Evolutionary conservation across 1,284 basidiomycete genomes (phyloP), one percentile per base, ranked within the genome.

Genomic region (Pulchroboletus neoregius): DNA sequence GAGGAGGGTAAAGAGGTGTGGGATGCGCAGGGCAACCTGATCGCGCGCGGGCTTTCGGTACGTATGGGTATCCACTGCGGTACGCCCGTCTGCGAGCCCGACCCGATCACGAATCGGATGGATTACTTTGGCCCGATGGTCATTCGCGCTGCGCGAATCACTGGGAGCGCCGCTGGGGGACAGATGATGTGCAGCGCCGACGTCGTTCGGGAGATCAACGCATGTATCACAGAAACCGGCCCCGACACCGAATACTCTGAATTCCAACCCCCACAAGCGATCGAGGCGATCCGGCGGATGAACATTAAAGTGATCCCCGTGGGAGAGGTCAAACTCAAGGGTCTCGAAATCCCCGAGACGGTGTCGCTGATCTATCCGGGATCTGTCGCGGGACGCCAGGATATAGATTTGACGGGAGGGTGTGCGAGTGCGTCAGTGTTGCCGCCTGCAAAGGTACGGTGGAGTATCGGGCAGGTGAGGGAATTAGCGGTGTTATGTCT

Each of bases 1-100:
- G 87, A 93, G 49, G 95, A 98, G 60, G 94, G 95, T 10, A 87
- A 88, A 59, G 83, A 89, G 55, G 78, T 92, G 9, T 74, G 74
- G 60, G 93, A 94, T 60, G 64, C 75, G 0, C 62, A 82, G 13
- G 87, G 85, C 6, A 79, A 75, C 48, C 64, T 94, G 41, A 79
- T 98, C 51, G 85, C 91, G 42, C 82, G 94, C 6, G 96, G 95
- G 8, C 71, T 99, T 13, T 93, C 92, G 15, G 91, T 99, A 3
- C 84, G 96, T 34, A 99, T 99, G 95, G 95, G 96, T 37, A 87
- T 99, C 39, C 96, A 99, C 67, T 94, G 89, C 67, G 96, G 96
- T 27, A 69, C 70, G 22, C 96, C 96, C 0, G 80, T 93, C 36
- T 98, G 94, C 65, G 94, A 98, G 63, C 80, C 82, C 9, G 96